Conservation (phyloP, 2,329 filamentous ascomycete genomes). For the Fusarium sacchari region DNA sequence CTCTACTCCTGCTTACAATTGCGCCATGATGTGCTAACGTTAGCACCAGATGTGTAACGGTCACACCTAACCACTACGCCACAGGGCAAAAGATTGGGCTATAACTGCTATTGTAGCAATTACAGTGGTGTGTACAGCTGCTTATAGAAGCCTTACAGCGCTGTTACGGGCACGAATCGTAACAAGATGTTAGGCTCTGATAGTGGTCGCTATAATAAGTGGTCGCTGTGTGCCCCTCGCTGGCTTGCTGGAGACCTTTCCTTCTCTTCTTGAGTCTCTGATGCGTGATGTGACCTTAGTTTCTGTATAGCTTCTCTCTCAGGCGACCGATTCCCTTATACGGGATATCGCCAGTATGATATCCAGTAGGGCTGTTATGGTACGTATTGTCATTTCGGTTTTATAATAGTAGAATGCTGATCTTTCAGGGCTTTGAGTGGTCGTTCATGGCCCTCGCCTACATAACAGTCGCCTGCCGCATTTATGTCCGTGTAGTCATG, state of each 20-base stretch:
- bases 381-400: fast-evolving
- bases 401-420: neutral
- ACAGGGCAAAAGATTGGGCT: too few relatives aligned
- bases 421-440: neutral
- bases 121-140: too few relatives aligned
- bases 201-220: neutral
- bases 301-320: too few relatives aligned
- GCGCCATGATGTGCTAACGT: neutral
- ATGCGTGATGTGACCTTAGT: neutral
- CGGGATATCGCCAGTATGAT: neutral
- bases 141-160: too few relatives aligned
- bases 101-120: too few relatives aligned
- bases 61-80: too few relatives aligned
- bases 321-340: fast-evolving
- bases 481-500: neutral
- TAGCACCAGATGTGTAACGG: too few relatives aligned
- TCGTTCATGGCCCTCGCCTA: neutral
- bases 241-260: too few relatives aligned
- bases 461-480: neutral
- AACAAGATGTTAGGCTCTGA: neutral
- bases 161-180: too few relatives aligned
- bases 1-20: neutral
- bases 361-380: constrained; percentile 6
- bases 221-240: neutral
- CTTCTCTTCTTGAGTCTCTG: neutral